A percentile compares a stretch with the other conserved stretches of the same genome.
Evolutionary conservation across 2,329 filamentous ascomycete species (phyloP).

Genomic region (Fusarium miscanthi): DNA sequence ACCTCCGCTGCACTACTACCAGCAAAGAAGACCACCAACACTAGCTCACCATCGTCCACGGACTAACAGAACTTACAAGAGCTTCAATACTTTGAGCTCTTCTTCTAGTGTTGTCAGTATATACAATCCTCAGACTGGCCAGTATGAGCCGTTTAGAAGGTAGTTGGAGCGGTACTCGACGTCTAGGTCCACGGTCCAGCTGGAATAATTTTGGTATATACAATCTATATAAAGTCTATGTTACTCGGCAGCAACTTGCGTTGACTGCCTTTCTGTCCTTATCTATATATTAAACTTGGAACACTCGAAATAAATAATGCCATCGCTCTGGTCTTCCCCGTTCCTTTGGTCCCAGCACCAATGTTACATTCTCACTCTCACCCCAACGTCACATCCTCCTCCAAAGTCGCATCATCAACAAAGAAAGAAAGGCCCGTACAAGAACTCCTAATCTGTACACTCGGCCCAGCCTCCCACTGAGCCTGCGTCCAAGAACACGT

Average conservation of each 20-base stretch:
- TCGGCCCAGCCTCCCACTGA: not conserved
- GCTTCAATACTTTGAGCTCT: slow-evolving; percentile 13
- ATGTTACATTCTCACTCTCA: accelerated
- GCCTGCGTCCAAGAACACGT: slow-evolving; percentile 11
- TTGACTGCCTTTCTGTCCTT: not conserved
- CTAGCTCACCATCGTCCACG: slow-evolving; percentile 5
- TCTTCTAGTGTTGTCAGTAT: slow-evolving; percentile 15
- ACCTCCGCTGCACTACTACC: slow-evolving; percentile 5
- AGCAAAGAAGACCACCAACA: slow-evolving; percentile 12
- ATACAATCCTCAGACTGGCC: slow-evolving; percentile 14
- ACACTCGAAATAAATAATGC: not conserved
- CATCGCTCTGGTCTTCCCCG: accelerated
- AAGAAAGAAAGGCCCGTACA: not conserved
- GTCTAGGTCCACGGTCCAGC: not conserved
- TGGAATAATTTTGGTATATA: not conserved
- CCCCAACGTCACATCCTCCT: not conserved
- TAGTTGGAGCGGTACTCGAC: not conserved
- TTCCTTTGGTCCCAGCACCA: not conserved
- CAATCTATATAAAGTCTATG: not conserved
- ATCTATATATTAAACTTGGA: not conserved
- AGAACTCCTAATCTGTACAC: not conserved
- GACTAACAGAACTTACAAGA: slow-evolving; percentile 19
- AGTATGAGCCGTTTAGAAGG: slow-evolving; percentile 16
- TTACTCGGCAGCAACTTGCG: not conserved
- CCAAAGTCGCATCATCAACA: not conserved